Evolutionary conservation across 176 grass and related monocot genomes (phyloP), one percentile per base, ranked within the genome.

Genomic region (Puya raimondii): DNA sequence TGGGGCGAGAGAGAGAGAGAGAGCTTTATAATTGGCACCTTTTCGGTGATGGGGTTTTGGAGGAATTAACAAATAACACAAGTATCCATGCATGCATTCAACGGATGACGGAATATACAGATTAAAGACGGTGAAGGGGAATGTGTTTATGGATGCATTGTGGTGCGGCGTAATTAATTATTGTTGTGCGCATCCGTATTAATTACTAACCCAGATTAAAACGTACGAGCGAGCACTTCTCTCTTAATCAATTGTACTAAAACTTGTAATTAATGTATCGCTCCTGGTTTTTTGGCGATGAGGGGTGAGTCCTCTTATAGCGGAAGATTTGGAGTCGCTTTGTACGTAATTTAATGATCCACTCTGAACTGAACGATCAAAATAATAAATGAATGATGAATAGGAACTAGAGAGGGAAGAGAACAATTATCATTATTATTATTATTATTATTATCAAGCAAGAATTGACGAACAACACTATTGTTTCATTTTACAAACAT

Each of bases 121-220:
- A 58, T n/a, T 58, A n/a, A 18, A 9, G 18, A 17, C 2, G 18
- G 53, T 20, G 18, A 58, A 58, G 16, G 53, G 18, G 16, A 42
- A 42, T 42, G 33, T 42, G 33, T 42, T 42, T 42, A 42, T 6
- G 33, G 33, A 6, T 59, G 16, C 16, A 59, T 59, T 59, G 56
- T 79, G 65, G 67, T 72, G 77, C 77, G 69, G 53, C 77, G 23
- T 66, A 58, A 20, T 72, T 72, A 72, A 79, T 72, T 79, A 71
- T 50, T 49, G 48, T 72, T 79, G 56, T 70, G 25, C 63, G 15
- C 64, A 49, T 27, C 56, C 64, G 59, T 23, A 71, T 50, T 71
- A 50, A 21, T 23, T 21, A 12, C 47, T 50, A 65, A 11, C 57
- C 48, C 66, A 48, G 61, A 50, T 64, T 29, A 59, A 78, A 70